Conservation (phyloP, 2,329 filamentous ascomycete genomes). For the Microcyclosporella mali region DNA sequence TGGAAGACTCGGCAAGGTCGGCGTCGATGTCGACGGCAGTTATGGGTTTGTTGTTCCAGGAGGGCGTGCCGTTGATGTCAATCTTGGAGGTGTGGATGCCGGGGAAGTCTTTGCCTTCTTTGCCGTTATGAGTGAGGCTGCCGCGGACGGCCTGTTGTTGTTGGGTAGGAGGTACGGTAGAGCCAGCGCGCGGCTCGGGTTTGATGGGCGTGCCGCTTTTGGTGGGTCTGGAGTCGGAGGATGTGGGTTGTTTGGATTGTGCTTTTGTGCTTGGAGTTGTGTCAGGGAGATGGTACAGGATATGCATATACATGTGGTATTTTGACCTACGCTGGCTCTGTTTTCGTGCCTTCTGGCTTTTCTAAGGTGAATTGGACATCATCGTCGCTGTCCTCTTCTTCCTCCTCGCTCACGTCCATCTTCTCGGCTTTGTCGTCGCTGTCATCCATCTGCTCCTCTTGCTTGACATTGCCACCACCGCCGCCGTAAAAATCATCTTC, state of each 20-base stretch:
- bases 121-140: conserved; percentile 41
- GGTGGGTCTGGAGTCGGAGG: conserved; percentile 10
- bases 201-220: conserved; percentile 16
- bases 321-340: conserved; percentile 20
- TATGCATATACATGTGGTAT: neutral
- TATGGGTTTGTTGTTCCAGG: conserved; percentile 75
- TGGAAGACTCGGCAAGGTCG: conserved; percentile 61
- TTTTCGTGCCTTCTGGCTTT: conserved; percentile 34
- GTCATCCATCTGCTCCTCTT: conserved; percentile 23
- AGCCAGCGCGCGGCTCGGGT: conserved; percentile 13
- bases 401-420: conserved; percentile 42
- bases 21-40: conserved; percentile 47
- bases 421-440: conserved; percentile 34
- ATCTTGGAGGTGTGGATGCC: conserved; percentile 69
- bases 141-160: conserved; percentile 33
- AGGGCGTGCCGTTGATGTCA: conserved; percentile 75
- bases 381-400: conserved; percentile 42
- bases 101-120: conserved; percentile 57
- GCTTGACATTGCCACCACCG: conserved; percentile 14
- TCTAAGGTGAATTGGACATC: conserved; percentile 51
- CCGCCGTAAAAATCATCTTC: conserved; percentile 47
- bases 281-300: neutral
- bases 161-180: conserved; percentile 13
- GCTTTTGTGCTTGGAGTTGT: conserved; percentile 10
- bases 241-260: conserved; percentile 10